Evolutionary conservation across 352 stramenopile genomes (phyloP).

Genomic region (Peronospora belbahrii): DNA sequence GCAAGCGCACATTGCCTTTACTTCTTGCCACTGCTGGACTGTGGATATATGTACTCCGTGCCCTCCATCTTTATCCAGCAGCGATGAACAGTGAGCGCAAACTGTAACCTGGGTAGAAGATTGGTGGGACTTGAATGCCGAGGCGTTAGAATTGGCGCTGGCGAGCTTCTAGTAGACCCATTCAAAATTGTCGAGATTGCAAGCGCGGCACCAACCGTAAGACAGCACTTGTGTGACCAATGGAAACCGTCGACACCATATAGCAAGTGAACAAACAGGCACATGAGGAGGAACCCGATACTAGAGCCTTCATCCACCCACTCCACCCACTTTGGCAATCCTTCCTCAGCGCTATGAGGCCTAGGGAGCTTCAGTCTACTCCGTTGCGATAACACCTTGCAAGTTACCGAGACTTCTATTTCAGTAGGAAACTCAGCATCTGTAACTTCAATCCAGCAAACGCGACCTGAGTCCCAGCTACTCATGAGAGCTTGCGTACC

Average conservation of each 20-base stretch:
- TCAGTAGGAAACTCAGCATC: conserved; percentile 58
- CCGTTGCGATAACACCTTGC: conserved; percentile 53
- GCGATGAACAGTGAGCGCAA: conserved; percentile 70
- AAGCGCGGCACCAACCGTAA: conserved; percentile 68
- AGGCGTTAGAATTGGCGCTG: conserved; percentile 29
- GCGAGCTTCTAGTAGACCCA: conserved; percentile 30
- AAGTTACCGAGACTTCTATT: conserved; percentile 74
- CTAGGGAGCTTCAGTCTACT: conserved; percentile 21
- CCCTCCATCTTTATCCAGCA: conserved; percentile 77
- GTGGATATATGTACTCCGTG: conserved; percentile 58
- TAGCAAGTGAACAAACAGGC: conserved; percentile 73
- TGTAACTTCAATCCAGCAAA: conserved; percentile 71
- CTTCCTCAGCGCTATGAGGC: conserved; percentile 21
- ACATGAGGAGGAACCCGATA: conserved; percentile 78
- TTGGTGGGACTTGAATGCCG: conserved; percentile 38
- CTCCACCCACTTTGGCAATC: conserved; percentile 61
- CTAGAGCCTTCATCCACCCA: conserved; percentile 71
- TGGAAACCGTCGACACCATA: conserved; percentile 81
- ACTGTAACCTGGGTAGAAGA: conserved; percentile 67
- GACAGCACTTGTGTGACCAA: conserved; percentile 81
- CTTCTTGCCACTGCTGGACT: conserved; percentile 16
- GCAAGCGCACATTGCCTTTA: conserved; percentile 5
- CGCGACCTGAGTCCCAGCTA: conserved; percentile 71
- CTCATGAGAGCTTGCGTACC: conserved; percentile 78
- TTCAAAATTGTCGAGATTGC: conserved; percentile 80